Conservation (phyloP, 2,329 filamentous ascomycete species). For the Botrytis deweyae region DNA sequence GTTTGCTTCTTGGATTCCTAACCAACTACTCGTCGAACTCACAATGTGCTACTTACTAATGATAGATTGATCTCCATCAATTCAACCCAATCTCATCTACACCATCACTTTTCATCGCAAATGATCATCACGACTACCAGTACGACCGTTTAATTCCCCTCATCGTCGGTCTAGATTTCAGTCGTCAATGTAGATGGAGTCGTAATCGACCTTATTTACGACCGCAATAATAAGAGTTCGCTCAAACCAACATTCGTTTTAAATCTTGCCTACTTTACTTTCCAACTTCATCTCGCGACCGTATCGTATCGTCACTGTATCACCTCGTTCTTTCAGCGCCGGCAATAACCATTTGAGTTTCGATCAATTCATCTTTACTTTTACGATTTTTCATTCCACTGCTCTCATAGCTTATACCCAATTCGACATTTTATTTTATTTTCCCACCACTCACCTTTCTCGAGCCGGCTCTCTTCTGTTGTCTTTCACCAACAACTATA, state of each 20-base stretch:
- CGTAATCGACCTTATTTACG: neutral
- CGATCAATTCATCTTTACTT: neutral
- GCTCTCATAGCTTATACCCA: neutral
- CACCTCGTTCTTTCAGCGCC: neutral
- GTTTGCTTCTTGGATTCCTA: neutral
- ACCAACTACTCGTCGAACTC: neutral
- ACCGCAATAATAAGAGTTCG: constrained; percentile 27
- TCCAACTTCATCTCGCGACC: neutral
- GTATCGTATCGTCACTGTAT: neutral
- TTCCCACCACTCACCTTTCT: neutral
- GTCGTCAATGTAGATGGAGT: constrained; percentile 18
- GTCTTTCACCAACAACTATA: neutral
- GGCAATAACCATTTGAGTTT: neutral
- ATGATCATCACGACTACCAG: constrained; percentile 16
- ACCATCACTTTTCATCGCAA: neutral
- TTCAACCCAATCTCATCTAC: neutral
- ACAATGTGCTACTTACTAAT: neutral
- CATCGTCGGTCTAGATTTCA: constrained; percentile 5
- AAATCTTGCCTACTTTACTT: constrained; percentile 11
- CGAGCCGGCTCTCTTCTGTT: constrained; percentile 13
- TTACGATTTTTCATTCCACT: neutral
- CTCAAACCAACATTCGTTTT: constrained; percentile 35
- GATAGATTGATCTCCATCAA: constrained; percentile 18
- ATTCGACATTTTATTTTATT: neutral
- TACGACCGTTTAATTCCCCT: constrained; percentile 6